Evolutionary conservation across 148 eudicot species (phyloP).

Genomic region (Salicornia ramosissima): DNA sequence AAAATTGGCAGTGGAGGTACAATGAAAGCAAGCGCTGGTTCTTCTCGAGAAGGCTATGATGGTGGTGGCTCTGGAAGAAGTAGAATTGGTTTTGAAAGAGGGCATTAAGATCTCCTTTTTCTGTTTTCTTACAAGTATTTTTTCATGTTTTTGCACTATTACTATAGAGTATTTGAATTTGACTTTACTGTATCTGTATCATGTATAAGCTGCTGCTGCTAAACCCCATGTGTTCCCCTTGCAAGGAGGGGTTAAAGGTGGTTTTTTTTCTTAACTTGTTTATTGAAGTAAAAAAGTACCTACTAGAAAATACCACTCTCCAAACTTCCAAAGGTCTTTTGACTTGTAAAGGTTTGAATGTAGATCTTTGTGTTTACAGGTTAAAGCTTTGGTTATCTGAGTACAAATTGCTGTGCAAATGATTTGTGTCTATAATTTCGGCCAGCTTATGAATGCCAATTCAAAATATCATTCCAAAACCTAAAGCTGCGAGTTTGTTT

Average conservation of each 20-base stretch:
- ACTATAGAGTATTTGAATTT: constrained; percentile 7
- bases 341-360: background rate
- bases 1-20: constrained; percentile 72
- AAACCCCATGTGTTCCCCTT: background rate
- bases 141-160: background rate
- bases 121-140: background rate
- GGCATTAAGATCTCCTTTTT: constrained; percentile 19
- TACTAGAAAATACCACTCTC: too few species aligned
- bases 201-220: background rate
- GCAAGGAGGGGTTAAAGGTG: too few species aligned
- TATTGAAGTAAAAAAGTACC: too few species aligned
- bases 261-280: too few species aligned
- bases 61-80: constrained; percentile 53
- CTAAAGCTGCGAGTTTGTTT: too few species aligned
- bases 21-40: constrained; percentile 68
- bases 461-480: too few species aligned
- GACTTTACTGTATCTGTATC: background rate
- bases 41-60: constrained; percentile 60
- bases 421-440: too few species aligned
- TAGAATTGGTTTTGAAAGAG: constrained; percentile 52
- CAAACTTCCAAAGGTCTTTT: too few species aligned
- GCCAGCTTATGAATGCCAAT: too few species aligned
- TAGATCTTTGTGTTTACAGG: background rate
- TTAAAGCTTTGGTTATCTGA: background rate
- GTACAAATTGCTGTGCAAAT: too few species aligned